Evolutionary conservation across 331 rosid species (phyloP), one percentile per base, ranked within the genome.

Genomic region (Acacia pycnantha): DNA sequence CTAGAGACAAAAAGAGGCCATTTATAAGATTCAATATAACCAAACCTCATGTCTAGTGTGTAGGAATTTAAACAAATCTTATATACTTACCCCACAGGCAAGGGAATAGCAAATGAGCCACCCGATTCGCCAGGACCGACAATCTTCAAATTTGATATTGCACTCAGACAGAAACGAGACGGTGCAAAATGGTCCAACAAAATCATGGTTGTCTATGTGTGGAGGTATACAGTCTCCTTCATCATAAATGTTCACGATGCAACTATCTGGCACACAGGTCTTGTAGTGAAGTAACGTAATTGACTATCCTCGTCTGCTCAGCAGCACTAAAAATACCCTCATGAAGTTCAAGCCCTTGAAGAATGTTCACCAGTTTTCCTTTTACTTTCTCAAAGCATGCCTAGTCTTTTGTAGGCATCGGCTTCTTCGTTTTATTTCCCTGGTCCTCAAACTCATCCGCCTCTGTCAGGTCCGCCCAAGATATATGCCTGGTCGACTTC

Each of bases 181-280:
- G 0, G 99, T 96, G 82, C 98, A 94, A 79, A 96, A 96, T 27
- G 97, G 99, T 68, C 99, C 91, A 74, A 94, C 90, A 82, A 96
- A 94, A 78, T 96, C 99, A 61, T 92, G 99, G 87, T 86, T 96
- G 86, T 96, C 98, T 35, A 92, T 88, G 74, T 96, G 99, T 8
- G 99, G 98, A 70, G 99, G 98, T 80, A 96, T 94, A 33, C 97
- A 96, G 83, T 96, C 98, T 79, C 94, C 99, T 88, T 96, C 95
- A 2, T 94, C 94, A 35, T 96, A 96, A 73, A 96, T 82, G 84
- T 96, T 96, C 54, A 96, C 99, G 31, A 96, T 94, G 90, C 99
- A 96, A 75, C 99, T 96, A 77, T 96, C 97, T 54, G 98, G 99
- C 64, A 94, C 91, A 78, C 98, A 92, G 24, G 94, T 82, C 97